Conservation (phyloP, 2,329 filamentous ascomycete genomes). For the Epichloe sylvatica region DNA sequence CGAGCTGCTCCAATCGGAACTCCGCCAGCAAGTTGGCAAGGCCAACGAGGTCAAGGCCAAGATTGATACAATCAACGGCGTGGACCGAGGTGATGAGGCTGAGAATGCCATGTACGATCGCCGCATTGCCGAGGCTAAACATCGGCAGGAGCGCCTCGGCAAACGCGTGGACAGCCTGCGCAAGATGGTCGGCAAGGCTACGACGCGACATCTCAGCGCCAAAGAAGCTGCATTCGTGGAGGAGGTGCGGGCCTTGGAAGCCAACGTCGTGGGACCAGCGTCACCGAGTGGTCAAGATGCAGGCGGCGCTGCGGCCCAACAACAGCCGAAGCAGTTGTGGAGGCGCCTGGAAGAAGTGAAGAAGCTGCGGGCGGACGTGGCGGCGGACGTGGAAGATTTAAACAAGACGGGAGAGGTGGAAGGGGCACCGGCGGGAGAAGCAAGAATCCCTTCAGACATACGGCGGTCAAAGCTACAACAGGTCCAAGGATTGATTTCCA, state of each 20-base stretch:
- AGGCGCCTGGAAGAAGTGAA: constrained; percentile 21
- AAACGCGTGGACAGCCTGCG: constrained; percentile 46
- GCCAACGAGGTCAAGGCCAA: constrained; percentile 50
- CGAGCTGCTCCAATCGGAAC: constrained; percentile 51
- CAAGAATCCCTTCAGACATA: constrained; percentile 45
- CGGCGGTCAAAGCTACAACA: constrained; percentile 49
- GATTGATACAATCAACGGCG: constrained; percentile 47
- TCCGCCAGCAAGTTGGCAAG: constrained; percentile 52
- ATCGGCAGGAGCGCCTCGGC: constrained; percentile 41
- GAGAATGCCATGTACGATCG: constrained; percentile 44
- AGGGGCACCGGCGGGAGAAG: constrained; percentile 22
- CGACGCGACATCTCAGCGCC: constrained; percentile 28
- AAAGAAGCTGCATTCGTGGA: constrained; percentile 33
- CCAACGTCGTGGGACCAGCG: constrained; percentile 26
- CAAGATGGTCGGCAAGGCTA: constrained; percentile 27
- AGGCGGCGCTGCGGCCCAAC: not conserved
- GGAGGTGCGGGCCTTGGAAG: constrained; percentile 41
- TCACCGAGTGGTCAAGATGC: not conserved
- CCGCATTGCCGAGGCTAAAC: constrained; percentile 39
- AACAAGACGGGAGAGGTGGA: constrained; percentile 18
- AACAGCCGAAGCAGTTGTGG: constrained; percentile 7
- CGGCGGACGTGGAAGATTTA: constrained; percentile 35
- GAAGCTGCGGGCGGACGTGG: constrained; percentile 33
- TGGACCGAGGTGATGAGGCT: constrained; percentile 32
- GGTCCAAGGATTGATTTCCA: constrained; percentile 48